A percentile compares a stretch with the other conserved stretches of the same genome.
Evolutionary conservation across 208 protist genomes (phyloP).

Genomic region (Acanthamoeba healyi): DNA sequence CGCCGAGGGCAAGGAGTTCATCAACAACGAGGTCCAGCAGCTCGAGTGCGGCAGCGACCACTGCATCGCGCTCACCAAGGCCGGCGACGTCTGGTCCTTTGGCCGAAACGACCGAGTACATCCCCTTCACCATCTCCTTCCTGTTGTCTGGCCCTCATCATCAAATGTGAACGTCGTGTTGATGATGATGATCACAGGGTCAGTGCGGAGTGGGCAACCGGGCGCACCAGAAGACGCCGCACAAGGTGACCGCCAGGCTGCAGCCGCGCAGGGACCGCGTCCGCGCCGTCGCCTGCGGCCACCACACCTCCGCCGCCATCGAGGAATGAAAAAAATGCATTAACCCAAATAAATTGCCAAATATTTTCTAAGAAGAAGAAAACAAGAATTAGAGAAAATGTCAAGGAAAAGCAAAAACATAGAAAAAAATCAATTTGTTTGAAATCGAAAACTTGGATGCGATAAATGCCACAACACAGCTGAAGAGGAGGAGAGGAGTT

Average conservation of each 20-base stretch:
- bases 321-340: background rate
- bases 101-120: constrained; percentile 47
- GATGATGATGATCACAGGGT: too few relatives aligned
- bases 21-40: constrained; percentile 28
- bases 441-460: too few relatives aligned
- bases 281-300: constrained; percentile 15
- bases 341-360: background rate
- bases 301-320: constrained; percentile 10
- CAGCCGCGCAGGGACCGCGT: constrained; percentile 17
- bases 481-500: background rate
- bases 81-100: constrained; percentile 14
- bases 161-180: too few relatives aligned
- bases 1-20: constrained; percentile 28
- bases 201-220: constrained; percentile 32
- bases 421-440: background rate
- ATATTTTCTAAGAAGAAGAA: background rate
- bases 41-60: constrained; percentile 18
- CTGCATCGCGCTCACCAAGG: constrained; percentile 22
- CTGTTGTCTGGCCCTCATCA: background rate
- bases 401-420: background rate
- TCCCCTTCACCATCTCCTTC: background rate
- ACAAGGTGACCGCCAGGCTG: constrained; percentile 30
- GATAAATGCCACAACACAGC: too few relatives aligned
- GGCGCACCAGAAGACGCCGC: constrained; percentile 20
- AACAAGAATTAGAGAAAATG: background rate